Evolutionary conservation across 1,284 basidiomycete genomes (phyloP), one percentile per base, ranked within the genome.

Genomic region (Gastroboletus turbinatus): DNA sequence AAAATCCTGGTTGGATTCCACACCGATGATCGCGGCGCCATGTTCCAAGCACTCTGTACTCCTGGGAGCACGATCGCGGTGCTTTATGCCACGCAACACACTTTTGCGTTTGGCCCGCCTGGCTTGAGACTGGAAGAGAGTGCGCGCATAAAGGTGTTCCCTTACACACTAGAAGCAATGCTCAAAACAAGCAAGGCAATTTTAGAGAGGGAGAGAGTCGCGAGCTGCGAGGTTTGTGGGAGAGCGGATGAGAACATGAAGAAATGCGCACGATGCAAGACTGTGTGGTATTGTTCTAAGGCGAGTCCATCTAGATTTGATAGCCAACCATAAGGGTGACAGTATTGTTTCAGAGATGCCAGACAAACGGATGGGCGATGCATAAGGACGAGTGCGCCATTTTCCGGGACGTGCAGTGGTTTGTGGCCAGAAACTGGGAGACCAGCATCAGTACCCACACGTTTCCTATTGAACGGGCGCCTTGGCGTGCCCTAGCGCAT

Each of bases 41-140:
- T 57, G 38, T 63, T 72, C 38, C 61, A 53, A 48, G 17, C 49
- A 19, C 48, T 50, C n/a, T 69, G 70, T 33, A 58, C 45, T 21
- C 66, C 67, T 1, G 70, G 69, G 23, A 71, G 55, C 30, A 72
- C 67, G 27, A 65, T 69, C 35, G 67, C 70, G 1, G 69, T 69
- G 48, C 62, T 72, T 29, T 69, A 69, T 17, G 67, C 67, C 44
- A 63, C 63, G 1, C 70, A 67, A 19, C 67, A 72, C 51, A 60
- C 35, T 1, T 69, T 69, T 46, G 60, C 70, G 17, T 72, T 72
- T 36, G 60, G 66, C 46, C 68, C 70, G 1, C 67, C 68, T 8
- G 67, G 67, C 6, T 44, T 69, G 45, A 65, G 64, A 14, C 45
- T 72, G 44, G 67, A 69, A 53, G 67, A 69, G 25, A 21, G 17